Base-by-base conservation (phyloP, 371 early-diverging fungal genomes). In the Mortierella sp. region DNA sequence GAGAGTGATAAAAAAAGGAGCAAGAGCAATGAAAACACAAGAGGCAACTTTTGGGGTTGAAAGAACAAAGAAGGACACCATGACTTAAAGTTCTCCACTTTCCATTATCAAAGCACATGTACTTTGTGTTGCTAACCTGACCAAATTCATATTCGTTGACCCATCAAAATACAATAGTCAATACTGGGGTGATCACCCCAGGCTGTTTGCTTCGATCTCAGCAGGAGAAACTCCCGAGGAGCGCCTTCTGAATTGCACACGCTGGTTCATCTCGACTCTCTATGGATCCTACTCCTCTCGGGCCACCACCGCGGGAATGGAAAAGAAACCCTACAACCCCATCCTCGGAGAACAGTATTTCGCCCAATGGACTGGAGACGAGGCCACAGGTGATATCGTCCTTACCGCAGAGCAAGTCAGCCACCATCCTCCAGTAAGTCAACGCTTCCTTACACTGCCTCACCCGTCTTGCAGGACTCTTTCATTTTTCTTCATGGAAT, bases 271-370 rank as follows among this genome's bases (percentile, higher is more conserved):
- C 68, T 94, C 94, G 29, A 91, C 94, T 24, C 87, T 94, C 50
- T 93, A 93, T 67, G 95, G 95, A 19, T 93, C 94, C 29, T 92
- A 91, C 86, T 74, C 82, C 2, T 85, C 86, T 19, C 71, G 86
- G 10, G 70, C 81, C 34, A 82, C 81, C 39, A 74, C 79, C 16
- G 87, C 78, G 13, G 88, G 88, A 41, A 86, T 85, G 76, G 96
- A 95, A 76, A 95, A 95, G 90, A 95, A 95, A 77, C 96, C 96
- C 5, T 95, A 92, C 76, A 95, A 95, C 75, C 96, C 96, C n/a
- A 94, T 95, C 50, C 88, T 95, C 2, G 96, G 96, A 66, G 96
- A 95, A 73, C 93, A 94, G 79, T 95, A 94, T 81, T 79, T 90
- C 64, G 92, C 92, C 37, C 74, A 87, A 31, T 95, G 94, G 95